phyloP scores from a whole-genome alignment of 176 grass and related monocot genomes.

The sorghum (Sorghum bicolor) region DNA sequence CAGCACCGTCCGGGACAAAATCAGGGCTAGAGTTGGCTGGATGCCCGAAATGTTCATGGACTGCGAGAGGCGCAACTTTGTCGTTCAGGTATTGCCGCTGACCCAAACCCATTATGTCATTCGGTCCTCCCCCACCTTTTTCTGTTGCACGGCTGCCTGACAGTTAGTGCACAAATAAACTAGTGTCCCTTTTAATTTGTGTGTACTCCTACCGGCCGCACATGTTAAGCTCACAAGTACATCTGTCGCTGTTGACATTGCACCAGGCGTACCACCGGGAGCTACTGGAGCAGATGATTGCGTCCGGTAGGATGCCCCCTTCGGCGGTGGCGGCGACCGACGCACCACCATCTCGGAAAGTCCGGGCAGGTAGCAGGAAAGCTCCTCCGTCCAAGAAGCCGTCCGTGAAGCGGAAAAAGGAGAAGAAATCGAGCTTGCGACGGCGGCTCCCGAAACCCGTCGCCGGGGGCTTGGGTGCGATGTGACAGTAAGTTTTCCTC shows the following conservation, averaged over 20 bases:
- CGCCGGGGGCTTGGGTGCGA: constrained; percentile 10
- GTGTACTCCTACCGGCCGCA: constrained; percentile 1
- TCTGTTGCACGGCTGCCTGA: neutral
- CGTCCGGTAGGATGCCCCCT: constrained; percentile 34
- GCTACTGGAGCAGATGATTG: constrained; percentile 73
- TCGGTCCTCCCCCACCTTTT: neutral
- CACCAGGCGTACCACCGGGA: constrained; percentile 90
- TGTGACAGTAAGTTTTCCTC: neutral
- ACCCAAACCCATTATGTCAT: neutral
- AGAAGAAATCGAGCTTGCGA: constrained; percentile 64
- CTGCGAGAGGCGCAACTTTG: constrained; percentile 91
- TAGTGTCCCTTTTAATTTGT: neutral
- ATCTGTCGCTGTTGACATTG: constrained; percentile 12
- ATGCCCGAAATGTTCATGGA: constrained; percentile 87
- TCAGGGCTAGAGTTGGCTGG: constrained; percentile 75
- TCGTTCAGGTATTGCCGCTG: constrained; percentile 65
- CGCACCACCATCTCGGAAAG: constrained; percentile 24
- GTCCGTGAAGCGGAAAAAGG: constrained; percentile 54
- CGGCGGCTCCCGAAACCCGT: constrained; percentile 37
- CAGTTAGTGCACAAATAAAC: neutral
- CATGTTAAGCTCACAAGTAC: neutral
- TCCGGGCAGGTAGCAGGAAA: constrained; percentile 33
- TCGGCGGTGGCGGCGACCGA: neutral
- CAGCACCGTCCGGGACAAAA: constrained; percentile 91
- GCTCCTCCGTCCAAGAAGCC: constrained; percentile 51